Base-by-base conservation (phyloP, 225 moss, liverwort and hornwort species). In the Bryum argenteum region DNA sequence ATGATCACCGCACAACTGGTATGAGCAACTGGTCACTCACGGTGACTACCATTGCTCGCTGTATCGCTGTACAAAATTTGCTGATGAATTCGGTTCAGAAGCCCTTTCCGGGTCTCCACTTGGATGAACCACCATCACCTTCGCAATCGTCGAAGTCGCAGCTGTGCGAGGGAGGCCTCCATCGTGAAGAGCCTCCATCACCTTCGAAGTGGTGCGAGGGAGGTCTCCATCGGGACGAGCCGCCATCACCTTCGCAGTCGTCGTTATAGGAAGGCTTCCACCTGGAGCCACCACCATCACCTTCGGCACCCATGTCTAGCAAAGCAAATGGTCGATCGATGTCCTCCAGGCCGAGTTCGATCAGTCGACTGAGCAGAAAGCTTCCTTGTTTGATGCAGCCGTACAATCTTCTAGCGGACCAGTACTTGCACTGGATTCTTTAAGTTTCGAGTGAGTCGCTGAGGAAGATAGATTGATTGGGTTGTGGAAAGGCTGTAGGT, bases 61-160 rank as follows among this genome's bases (percentile, higher is more conserved):
- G 18, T 63, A 20, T 61, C 18, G 9, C 8, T 28, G 37, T 48
- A 15, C 50, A 71, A 51, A 51, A 65, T 6, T 28, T 28, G 28
- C 9, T 21, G 44, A 24, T 45, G 13, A 14, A 71, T 2, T n/a
- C 0, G 4, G 33, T 60, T 65, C 43, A 71, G 20, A 71, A 66
- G 5, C 6, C 48, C 1, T 45, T 71, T n/a, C 63, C 71, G 2
- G 78, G 78, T 58, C 1, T 75, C 82, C 78, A 78, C 16, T 78
- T 82, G 0, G 71, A 78, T 8, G 78, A 74, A 2, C 82, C 78
- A 10, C 78, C 81, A 33, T 82, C 77, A 9, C 76, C 76, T 76
- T 76, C 76, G 5, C n/a, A 48, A n/a, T 33, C 42, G 54, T 17
- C 54, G 11, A 61, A 43, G 10, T 43, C 68, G 15, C 69, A 75